These are phyloP conservation scores for Solanum hybrid DNA, from an alignment of 305 asterid species.

Conservation along the genomic window DNA sequence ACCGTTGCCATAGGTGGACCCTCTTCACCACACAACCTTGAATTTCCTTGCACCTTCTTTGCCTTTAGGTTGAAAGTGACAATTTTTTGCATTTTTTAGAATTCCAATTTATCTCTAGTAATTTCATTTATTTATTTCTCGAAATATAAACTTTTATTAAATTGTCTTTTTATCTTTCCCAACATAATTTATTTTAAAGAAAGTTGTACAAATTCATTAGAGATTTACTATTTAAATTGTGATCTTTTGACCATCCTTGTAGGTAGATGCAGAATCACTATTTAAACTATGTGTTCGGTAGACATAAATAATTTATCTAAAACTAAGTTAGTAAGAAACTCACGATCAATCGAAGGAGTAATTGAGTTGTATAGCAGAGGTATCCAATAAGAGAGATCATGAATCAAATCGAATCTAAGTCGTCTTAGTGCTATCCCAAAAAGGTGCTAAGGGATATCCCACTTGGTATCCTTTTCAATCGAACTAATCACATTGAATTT, in stretches of 20 bases:
- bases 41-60: conserved; percentile 2
- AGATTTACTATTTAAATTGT: neutral
- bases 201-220: neutral
- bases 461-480: accelerated
- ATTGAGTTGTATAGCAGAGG: neutral
- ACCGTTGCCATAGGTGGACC: neutral
- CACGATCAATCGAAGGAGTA: accelerated
- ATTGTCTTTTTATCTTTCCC: neutral
- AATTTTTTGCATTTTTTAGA: neutral
- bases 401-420: neutral
- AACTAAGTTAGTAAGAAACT: neutral
- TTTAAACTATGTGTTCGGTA: neutral
- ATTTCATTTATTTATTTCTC: neutral
- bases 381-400: neutral
- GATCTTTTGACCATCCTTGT: neutral
- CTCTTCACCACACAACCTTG: neutral
- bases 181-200: neutral
- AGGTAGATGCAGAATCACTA: accelerated
- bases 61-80: neutral
- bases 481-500: neutral
- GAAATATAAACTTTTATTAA: neutral
- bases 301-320: neutral
- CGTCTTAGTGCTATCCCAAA: neutral
- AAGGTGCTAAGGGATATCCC: neutral
- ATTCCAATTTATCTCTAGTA: neutral